Base-by-base conservation (phyloP, 257 asterid genomes). In the Scutellaria minor region DNA sequence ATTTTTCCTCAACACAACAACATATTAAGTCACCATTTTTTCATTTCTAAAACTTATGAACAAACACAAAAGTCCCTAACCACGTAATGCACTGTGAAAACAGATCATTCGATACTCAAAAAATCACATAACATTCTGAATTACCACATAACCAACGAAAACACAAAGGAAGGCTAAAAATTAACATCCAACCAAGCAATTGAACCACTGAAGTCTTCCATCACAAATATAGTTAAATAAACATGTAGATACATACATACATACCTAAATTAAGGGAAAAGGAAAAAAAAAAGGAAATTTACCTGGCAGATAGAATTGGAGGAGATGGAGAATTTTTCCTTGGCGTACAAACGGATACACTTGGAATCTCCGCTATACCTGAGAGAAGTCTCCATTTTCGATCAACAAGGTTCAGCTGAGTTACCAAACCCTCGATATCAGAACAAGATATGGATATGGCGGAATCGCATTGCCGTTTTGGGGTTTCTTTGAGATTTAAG, bases 351-450 rank as follows among this genome's bases (percentile, higher is more conserved):
- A 68, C 87, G 76, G 27, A 94, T 83, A 64, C 90, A 74, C 82
- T 90, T 91, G 77, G 96, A 83, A 70, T 91, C 93, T 12, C 81
- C 96, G 61, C 76, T 84, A 56, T 83, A 91, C 66, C 99, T 80
- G 3, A 94, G 85, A 48, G 97, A 94, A n/a, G 93, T 94, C 77
- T 94, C 99, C 97, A 91, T 91, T 70, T 55, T 51, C 53, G 53
- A 69, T 47, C 41, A 51, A 37, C 47, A 20, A 42, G 39, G 69
- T 69, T 79, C 47, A 76, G 70, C 42, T 56, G 13, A 61, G 39
- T 46, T 54, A 66, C 71, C 48, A 60, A 78, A 73, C 44, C 78
- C 77, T 63, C 68, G 35, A 31, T 40, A 66, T n/a, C 27, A 62
- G 70, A 64, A 70, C 62, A 60, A 74, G 78, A 22, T 44, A 64